These are phyloP conservation scores for Chamaecyparis obtusa DNA, from an alignment of 75 land plant genomes.

Conservation along the genomic window DNA sequence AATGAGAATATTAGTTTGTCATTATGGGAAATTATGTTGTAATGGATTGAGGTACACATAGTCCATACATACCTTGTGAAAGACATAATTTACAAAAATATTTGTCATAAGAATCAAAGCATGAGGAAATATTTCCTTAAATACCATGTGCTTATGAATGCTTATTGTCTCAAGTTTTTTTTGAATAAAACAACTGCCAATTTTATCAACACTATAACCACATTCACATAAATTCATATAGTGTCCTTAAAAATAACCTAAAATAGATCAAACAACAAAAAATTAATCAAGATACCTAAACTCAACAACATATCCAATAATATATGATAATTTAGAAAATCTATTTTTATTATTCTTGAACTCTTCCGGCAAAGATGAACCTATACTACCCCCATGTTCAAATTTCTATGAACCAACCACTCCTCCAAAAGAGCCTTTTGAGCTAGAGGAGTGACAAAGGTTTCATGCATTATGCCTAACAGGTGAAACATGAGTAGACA, in stretches of 20 bases:
- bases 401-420: conserved; percentile 53
- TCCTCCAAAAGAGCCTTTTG: conserved; percentile 49
- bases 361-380: conserved; percentile 75
- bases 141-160: conserved; percentile 74
- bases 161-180: conserved; percentile 94
- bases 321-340: conserved; percentile 85
- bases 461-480: conserved; percentile 56
- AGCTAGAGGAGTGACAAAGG: conserved; percentile 46
- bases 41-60: neutral
- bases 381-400: conserved; percentile 37
- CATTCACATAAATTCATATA: neutral
- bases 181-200: conserved; percentile 90
- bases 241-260: neutral
- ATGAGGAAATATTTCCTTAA: conserved; percentile 83
- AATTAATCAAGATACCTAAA: conserved; percentile 57
- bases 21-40: neutral
- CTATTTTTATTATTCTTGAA: conserved; percentile 82
- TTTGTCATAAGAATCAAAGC: conserved; percentile 92
- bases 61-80: conserved; percentile 64
- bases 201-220: conserved; percentile 81
- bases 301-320: conserved; percentile 89
- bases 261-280: neutral
- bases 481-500: no score
- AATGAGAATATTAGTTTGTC: neutral
- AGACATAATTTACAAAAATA: conserved; percentile 94